phyloP scores from a whole-genome alignment of 192 early-diverging fungal genomes.

The Coemansia sp. region DNA sequence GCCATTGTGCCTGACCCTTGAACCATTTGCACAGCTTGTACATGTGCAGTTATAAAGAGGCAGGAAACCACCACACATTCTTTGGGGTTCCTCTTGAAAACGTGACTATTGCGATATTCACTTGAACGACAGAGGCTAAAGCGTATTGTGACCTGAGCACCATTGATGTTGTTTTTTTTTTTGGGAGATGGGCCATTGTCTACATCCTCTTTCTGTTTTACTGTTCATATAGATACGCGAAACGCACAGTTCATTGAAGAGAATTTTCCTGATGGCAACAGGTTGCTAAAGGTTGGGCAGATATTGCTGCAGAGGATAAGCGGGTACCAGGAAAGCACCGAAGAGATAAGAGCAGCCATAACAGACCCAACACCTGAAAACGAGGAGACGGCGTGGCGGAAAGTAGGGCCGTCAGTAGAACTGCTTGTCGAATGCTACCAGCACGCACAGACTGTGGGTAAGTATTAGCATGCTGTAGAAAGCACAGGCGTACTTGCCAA shows the following conservation, averaged over 20 bases:
- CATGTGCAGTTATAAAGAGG: background rate
- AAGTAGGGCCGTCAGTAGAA: constrained; percentile 75
- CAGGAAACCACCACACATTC: no score
- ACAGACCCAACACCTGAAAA: constrained; percentile 77
- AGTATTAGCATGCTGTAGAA: constrained; percentile 13
- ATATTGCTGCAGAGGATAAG: constrained; percentile 38
- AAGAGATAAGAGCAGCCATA: constrained; percentile 69
- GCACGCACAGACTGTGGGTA: constrained; percentile 74
- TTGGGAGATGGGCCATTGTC: background rate
- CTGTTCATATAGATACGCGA: constrained; percentile 23
- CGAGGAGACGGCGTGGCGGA: constrained; percentile 87
- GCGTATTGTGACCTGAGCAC: background rate
- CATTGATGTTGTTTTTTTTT: background rate
- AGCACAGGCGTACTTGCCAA: background rate
- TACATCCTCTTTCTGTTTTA: background rate
- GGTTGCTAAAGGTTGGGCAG: constrained; percentile 20
- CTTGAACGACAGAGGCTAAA: no score
- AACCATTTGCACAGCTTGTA: background rate
- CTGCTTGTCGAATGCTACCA: constrained; percentile 83
- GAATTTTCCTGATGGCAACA: constrained; percentile 35
- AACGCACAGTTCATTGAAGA: constrained; percentile 32
- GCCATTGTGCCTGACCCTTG: background rate
- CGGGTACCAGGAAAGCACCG: constrained; percentile 39
- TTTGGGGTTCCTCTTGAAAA: no score
- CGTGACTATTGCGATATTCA: no score